Conservation (phyloP, 257 asterid genomes). For the Scutellaria baicalensis region DNA sequence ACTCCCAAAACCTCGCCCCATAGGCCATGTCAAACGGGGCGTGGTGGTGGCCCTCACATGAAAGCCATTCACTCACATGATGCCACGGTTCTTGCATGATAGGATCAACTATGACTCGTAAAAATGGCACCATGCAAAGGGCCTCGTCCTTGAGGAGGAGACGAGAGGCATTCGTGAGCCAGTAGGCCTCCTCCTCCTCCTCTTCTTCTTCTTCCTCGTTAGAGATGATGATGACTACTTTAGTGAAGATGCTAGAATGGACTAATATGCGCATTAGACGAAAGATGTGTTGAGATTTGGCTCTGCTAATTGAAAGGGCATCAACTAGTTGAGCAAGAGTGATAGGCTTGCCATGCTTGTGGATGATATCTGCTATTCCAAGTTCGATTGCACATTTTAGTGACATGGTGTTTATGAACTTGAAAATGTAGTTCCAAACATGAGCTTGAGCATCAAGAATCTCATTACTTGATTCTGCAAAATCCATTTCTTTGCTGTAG, state of each 20-base stretch:
- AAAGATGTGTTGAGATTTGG: background rate
- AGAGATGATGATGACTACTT: too few relatives aligned
- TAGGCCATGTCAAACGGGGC: background rate
- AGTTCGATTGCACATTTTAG: slow-evolving; percentile 4
- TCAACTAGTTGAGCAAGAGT: background rate
- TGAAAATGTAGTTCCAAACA: slow-evolving; percentile 9
- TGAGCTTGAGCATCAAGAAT: slow-evolving; percentile 13
- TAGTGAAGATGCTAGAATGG: background rate
- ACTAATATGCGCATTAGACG: background rate
- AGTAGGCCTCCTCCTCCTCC: too few relatives aligned
- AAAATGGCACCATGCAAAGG: background rate
- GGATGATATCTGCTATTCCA: slow-evolving; percentile 7
- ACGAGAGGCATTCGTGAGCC: too few relatives aligned
- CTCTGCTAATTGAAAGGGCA: slow-evolving; percentile 1
- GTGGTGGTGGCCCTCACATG: background rate
- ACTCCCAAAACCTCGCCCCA: slow-evolving; percentile 3
- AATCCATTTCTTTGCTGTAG: too few relatives aligned
- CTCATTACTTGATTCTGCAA: background rate
- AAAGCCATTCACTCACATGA: slow-evolving; percentile 1
- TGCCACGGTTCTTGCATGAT: slow-evolving; percentile 4
- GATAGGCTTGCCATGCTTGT: slow-evolving; percentile 7
- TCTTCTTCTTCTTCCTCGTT: too few relatives aligned
- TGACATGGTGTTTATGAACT: slow-evolving; percentile 3
- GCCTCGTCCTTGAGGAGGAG: background rate
- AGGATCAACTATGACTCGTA: background rate